These are phyloP conservation scores for Neobulgaria alba DNA, from an alignment of 2,329 filamentous ascomycete species.

Conservation along the genomic window DNA sequence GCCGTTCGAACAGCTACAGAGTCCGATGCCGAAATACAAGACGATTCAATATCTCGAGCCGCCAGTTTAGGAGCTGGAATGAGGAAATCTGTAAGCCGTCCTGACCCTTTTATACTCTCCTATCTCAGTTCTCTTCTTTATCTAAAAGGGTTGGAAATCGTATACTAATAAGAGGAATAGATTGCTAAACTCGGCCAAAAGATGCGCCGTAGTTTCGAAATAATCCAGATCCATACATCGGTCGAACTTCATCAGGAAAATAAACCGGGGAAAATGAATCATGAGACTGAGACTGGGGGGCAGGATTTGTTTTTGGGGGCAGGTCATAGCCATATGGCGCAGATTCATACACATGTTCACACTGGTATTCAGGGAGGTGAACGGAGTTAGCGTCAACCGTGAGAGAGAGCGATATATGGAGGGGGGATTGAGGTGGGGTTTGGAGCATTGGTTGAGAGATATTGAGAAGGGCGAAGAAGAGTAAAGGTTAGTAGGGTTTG, in stretches of 20 bases:
- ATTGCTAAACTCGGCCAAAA: constrained; percentile 1
- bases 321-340: too few species aligned
- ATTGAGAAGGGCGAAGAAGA: too few species aligned
- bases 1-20: constrained; percentile 2
- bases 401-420: too few species aligned
- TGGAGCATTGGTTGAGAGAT: too few species aligned
- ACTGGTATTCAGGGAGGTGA: neutral
- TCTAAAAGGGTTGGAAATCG: neutral
- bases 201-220: constrained; percentile 3
- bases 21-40: neutral
- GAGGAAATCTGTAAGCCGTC: neutral
- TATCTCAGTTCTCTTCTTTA: neutral
- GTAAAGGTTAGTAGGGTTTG: too few species aligned
- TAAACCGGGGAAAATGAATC: neutral
- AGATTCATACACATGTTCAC: neutral
- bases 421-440: neutral
- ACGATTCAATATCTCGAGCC: neutral
- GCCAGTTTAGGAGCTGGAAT: neutral
- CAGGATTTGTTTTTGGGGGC: neutral
- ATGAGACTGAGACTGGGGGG: neutral
- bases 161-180: neutral
- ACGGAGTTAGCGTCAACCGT: neutral
- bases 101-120: neutral
- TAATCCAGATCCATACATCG: constrained; percentile 6
- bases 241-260: constrained; percentile 2